Percentiles rank a stretch among this genome's conserved stretches.
phyloP scores from a whole-genome alignment of 2,329 filamentous ascomycete genomes.

The Pseudogymnoascus sp. region DNA sequence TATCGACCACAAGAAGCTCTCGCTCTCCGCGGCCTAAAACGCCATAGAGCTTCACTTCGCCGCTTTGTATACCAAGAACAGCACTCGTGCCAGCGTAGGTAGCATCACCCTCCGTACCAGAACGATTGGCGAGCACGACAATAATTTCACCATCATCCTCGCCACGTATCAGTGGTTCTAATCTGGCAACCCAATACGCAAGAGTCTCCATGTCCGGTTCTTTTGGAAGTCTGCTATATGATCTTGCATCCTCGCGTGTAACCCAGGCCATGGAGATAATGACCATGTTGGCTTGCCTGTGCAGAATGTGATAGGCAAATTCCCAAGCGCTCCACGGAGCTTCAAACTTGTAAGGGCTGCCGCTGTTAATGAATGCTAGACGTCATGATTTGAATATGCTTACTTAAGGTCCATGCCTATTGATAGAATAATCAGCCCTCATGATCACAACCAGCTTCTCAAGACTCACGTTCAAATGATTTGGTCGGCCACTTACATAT shows the following conservation, averaged over 20 bases:
- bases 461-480: not conserved
- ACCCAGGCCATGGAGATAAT: conserved; percentile 75
- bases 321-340: conserved; percentile 43
- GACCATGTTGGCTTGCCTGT: conserved; percentile 51
- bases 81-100: conserved; percentile 69
- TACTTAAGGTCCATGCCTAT: conserved; percentile 56
- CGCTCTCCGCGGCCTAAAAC: conserved; percentile 62
- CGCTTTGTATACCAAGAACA: conserved; percentile 57
- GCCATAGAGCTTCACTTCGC: conserved; percentile 61
- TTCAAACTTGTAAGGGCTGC: conserved; percentile 23
- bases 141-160: conserved; percentile 52
- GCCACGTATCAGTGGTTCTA: conserved; percentile 55
- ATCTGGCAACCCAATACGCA: conserved; percentile 67
- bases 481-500: conserved; percentile 37
- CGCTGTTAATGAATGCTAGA: not conserved
- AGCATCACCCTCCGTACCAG: conserved; percentile 56
- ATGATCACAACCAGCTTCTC: not conserved
- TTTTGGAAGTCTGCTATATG: conserved; percentile 40
- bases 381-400: not conserved
- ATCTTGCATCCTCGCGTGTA: conserved; percentile 45
- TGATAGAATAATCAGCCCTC: not conserved
- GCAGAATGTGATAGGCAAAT: conserved; percentile 46
- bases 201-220: conserved; percentile 67
- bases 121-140: conserved; percentile 64
- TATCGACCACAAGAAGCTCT: conserved; percentile 61